A percentile compares a stretch with the other conserved stretches of the same genome.
These are phyloP conservation scores for Conticribra weissflogii DNA, from an alignment of 108 stramenopile species.

Conservation along the genomic window DNA sequence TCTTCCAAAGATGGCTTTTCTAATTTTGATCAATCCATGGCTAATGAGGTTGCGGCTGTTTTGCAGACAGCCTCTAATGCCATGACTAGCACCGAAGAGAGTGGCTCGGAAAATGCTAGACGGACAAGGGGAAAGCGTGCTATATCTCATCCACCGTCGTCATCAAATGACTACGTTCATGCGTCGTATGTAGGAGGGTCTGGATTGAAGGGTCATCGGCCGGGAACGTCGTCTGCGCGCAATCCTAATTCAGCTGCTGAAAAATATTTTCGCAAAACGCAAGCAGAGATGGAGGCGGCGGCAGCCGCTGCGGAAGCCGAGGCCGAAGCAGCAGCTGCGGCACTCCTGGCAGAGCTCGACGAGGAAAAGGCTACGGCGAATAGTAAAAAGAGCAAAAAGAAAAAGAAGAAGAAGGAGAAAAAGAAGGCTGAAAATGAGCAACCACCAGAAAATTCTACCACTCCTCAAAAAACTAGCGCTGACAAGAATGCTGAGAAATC, in stretches of 20 bases:
- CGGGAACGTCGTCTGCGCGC: constrained; percentile 10
- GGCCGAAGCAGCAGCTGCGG: constrained; percentile 89
- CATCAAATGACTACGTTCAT: constrained; percentile 7
- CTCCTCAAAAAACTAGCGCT: constrained; percentile 4
- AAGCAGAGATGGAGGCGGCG: constrained; percentile 57
- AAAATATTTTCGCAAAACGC: constrained; percentile 41
- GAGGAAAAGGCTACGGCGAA: constrained; percentile 72
- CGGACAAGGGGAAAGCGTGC: constrained; percentile 40
- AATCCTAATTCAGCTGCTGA: constrained; percentile 32
- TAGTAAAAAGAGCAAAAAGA: constrained; percentile 74
- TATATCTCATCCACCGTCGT: constrained; percentile 27
- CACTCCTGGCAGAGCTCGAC: constrained; percentile 87
- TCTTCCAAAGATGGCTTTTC: constrained; percentile 33
- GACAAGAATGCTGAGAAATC: constrained; percentile 18
- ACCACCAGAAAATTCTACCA: neutral
- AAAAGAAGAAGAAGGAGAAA: constrained; percentile 81
- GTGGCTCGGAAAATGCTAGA: constrained; percentile 23
- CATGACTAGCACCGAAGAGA: constrained; percentile 35
- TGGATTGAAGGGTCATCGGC: constrained; percentile 1
- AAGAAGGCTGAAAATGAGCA: constrained; percentile 46
- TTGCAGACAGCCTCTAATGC: constrained; percentile 62
- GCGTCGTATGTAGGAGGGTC: neutral
- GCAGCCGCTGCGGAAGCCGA: constrained; percentile 65
- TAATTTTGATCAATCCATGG: constrained; percentile 60
- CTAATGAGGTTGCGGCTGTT: constrained; percentile 61